These are phyloP conservation scores for Amborella trichopoda DNA, from an alignment of 164 flowering plant genomes.

Conservation along the genomic window DNA sequence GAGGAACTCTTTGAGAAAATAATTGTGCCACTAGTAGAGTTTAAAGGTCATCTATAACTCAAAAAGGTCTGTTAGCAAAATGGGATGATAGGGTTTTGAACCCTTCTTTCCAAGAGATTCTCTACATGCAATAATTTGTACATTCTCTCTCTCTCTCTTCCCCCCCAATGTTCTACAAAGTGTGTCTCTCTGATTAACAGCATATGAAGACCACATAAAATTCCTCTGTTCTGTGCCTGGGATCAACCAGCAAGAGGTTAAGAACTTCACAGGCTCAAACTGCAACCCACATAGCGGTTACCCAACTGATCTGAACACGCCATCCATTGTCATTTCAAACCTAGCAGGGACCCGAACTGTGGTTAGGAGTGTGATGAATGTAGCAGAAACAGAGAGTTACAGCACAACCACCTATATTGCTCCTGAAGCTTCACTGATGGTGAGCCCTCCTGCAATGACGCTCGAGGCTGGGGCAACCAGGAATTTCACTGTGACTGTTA, in stretches of 20 bases:
- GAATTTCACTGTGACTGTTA: constrained; percentile 55
- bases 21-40: too few relatives aligned
- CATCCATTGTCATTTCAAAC: constrained; percentile 78
- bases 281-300: constrained; percentile 67
- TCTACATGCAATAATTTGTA: not conserved
- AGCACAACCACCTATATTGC: constrained; percentile 60
- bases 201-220: constrained; percentile 65
- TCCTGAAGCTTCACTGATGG: constrained; percentile 69
- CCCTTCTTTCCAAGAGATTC: not conserved
- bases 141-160: not conserved
- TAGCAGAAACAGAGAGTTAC: constrained; percentile 76
- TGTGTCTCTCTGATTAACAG: constrained; percentile 19
- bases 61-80: too few relatives aligned
- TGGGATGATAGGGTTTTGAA: too few relatives aligned
- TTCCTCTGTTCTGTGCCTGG: constrained; percentile 92
- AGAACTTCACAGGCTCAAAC: constrained; percentile 41
- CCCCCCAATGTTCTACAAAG: too few relatives aligned
- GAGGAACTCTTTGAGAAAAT: too few relatives aligned
- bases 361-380: constrained; percentile 74
- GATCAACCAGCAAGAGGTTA: constrained; percentile 54
- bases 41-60: too few relatives aligned
- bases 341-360: constrained; percentile 61
- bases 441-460: constrained; percentile 78
- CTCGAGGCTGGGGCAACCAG: constrained; percentile 53
- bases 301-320: constrained; percentile 68